phyloP scores from a whole-genome alignment of 2,329 filamentous ascomycete species.

The Aspergillus brunneoviolaceus region DNA sequence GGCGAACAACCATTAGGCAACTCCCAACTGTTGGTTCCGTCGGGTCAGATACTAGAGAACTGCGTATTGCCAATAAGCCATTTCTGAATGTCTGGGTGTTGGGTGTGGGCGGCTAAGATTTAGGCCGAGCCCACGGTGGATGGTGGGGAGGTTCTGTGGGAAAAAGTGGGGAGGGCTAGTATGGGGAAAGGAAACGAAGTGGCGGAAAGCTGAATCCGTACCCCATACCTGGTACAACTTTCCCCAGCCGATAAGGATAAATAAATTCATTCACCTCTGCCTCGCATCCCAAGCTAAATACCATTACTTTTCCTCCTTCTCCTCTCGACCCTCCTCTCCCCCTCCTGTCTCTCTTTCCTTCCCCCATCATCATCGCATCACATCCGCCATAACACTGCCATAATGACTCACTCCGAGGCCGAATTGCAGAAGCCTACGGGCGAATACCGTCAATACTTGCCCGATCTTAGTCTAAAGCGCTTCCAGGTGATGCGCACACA shows the following conservation, averaged over 20 bases:
- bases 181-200: background rate
- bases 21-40: background rate
- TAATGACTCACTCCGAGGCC: constrained; percentile 4
- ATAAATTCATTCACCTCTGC: background rate
- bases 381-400: background rate
- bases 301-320: background rate
- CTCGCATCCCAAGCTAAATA: background rate
- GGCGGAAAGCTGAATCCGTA: background rate
- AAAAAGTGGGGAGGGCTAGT: background rate
- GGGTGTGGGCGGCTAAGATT: background rate
- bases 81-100: background rate
- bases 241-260: background rate
- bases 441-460: constrained; percentile 59
- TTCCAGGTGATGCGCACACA: constrained; percentile 65
- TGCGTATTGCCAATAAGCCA: background rate
- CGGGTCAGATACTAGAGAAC: background rate
- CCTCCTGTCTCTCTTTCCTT: background rate
- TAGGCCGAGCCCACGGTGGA: background rate
- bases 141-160: background rate
- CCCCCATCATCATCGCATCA: background rate
- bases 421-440: constrained; percentile 6
- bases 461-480: constrained; percentile 60
- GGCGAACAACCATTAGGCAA: background rate
- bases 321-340: background rate
- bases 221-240: background rate